phyloP scores from a whole-genome alignment of 257 asterid genomes.

The Gynochthodes officinalis region DNA sequence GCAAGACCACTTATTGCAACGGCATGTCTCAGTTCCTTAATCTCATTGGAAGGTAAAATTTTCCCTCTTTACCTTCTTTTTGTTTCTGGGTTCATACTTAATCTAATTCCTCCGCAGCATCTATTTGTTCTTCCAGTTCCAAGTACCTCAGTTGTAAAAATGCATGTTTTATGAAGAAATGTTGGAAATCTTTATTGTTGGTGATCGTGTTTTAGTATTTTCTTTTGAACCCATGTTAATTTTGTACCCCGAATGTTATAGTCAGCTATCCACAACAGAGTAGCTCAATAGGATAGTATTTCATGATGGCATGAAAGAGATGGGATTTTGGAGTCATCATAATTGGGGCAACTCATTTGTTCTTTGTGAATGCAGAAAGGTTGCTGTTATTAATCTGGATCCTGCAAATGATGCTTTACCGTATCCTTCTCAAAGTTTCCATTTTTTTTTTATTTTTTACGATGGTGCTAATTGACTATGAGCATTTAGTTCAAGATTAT shows the following conservation, averaged over 20 bases:
- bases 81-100: not conserved
- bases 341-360: not conserved
- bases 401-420: conserved; percentile 96
- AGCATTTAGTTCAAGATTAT: not conserved
- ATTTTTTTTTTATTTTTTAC: not conserved
- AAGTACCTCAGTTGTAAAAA: not conserved
- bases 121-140: not conserved
- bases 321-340: not conserved
- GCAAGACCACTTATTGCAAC: conserved; percentile 95
- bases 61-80: not conserved
- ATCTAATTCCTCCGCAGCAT: no score
- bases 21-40: conserved; percentile 97
- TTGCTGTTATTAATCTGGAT: conserved; percentile 88
- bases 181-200: not conserved
- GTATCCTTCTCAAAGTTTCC: conserved; percentile 50
- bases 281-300: not conserved
- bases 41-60: conserved; percentile 90
- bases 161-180: not conserved
- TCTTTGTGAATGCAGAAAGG: conserved; percentile 64
- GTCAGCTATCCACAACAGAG: not conserved
- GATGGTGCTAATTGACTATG: not conserved
- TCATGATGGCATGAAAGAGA: not conserved
- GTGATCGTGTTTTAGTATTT: not conserved
- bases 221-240: not conserved
- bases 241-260: not conserved